Base-by-base conservation (phyloP, 1,284 basidiomycete species). In the Cutaneotrichosporon mucoides region DNA sequence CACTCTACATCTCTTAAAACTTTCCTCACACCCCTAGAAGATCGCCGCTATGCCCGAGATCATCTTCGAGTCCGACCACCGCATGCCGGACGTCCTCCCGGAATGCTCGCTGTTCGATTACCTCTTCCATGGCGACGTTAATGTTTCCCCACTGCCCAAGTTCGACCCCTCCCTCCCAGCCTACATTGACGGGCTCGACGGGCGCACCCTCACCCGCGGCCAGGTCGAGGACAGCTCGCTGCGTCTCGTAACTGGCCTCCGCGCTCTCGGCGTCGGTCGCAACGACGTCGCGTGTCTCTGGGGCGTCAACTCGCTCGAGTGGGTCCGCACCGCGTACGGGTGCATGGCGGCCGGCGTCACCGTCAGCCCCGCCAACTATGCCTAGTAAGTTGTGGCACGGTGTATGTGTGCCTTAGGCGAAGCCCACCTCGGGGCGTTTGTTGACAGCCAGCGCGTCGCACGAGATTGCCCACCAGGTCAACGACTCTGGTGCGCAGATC, bases 111-210 rank as follows among this genome's bases (percentile, higher is more conserved):
- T 62, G n/a, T 62, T 46, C 34, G 34, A 55, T 12, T 63, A 58
- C 50, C 56, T 63, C n/a, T 58, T 63, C 45, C 34, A 53, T 16
- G 24, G 24, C 24, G 24, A 24, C 2, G 24, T 24, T 3, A 45
- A 15, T 12, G 45, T 42, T 8, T 53, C 56, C 4, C 44, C 75
- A 6, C 75, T 73, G 50, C 61, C 70, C 44, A 73, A 71, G 56
- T 64, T 76, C 35, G 65, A 69, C 49, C 53, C 57, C 9, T 55
- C 36, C 6, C 47, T 51, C 4, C 61, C 61, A 3, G 61, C 61
- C 5, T 88, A 85, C 72, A 81, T 89, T 54, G 88, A 90, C 67
- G 86, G 85, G 0, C 72, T 78, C 2, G 83, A 86, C 0, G 86
- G 84, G 1, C 76, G 80, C 1, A 79, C 80, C 2, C 66, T 91